Evolutionary conservation across 345 rosid genomes (phyloP).

Genomic region (Rhodamnia argentea): DNA sequence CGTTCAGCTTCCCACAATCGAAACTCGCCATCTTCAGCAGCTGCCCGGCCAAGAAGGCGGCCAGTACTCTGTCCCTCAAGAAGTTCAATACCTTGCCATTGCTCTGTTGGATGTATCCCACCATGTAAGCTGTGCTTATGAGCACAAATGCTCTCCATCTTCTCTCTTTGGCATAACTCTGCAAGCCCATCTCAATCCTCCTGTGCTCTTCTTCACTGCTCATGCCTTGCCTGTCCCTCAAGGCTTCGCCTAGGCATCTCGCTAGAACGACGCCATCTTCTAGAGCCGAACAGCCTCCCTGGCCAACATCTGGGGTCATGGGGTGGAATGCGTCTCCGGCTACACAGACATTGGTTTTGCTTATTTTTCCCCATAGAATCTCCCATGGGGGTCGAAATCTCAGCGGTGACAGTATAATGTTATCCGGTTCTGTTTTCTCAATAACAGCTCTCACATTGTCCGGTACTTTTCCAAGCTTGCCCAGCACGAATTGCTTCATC

Average conservation of each 20-base stretch:
- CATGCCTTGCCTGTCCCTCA: not conserved
- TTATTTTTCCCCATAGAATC: conserved; percentile 43
- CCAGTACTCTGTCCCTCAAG: not conserved
- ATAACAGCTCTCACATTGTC: conserved; percentile 5
- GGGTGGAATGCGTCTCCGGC: conserved; percentile 63
- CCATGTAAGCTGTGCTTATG: conserved; percentile 26
- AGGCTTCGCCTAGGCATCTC: not conserved
- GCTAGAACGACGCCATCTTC: conserved; percentile 27
- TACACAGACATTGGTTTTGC: conserved; percentile 28
- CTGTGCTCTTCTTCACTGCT: not conserved
- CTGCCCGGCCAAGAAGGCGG: not conserved
- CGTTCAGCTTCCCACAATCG: not conserved
- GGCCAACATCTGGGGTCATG: conserved; percentile 48
- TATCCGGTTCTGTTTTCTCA: conserved; percentile 25
- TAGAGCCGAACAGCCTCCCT: conserved; percentile 19
- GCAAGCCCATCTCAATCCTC: not conserved
- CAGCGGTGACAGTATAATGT: conserved; percentile 15
- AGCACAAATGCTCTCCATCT: conserved; percentile 66
- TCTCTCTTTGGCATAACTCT: conserved; percentile 7
- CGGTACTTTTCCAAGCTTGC: conserved; percentile 11
- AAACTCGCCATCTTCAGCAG: not conserved
- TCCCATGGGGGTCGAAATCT: conserved; percentile 53
- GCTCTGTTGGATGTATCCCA: conserved; percentile 42
- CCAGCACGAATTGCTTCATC: conserved; percentile 25
- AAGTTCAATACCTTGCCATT: conserved; percentile 15